These are phyloP conservation scores for Irpex sp. DNA, from an alignment of 1,284 basidiomycete species.

Conservation along the genomic window DNA sequence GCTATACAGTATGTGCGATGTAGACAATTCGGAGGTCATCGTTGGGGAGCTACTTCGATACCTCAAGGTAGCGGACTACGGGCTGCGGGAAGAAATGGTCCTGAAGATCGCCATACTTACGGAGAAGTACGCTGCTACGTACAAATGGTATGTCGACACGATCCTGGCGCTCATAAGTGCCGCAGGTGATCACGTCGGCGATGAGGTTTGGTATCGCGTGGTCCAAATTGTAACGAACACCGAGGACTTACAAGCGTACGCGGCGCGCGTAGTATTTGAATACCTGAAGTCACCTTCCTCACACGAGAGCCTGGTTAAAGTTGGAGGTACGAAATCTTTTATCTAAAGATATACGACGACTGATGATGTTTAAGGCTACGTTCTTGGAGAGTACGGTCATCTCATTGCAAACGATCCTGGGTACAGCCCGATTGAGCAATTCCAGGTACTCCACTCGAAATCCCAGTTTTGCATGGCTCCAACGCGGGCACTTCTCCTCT, in stretches of 20 bases:
- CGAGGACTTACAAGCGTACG: slow-evolving; percentile 94
- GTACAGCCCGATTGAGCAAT: slow-evolving; percentile 93
- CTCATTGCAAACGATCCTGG: slow-evolving; percentile 94
- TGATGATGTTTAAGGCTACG: slow-evolving; percentile 61
- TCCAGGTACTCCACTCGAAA: slow-evolving; percentile 91
- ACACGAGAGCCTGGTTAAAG: slow-evolving; percentile 97
- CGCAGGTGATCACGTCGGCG: slow-evolving; percentile 97
- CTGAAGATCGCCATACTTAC: slow-evolving; percentile 98
- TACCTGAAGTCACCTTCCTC: slow-evolving; percentile 87
- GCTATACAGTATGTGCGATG: slow-evolving; percentile 98
- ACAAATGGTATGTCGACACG: slow-evolving; percentile 97
- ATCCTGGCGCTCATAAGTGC: slow-evolving; percentile 93
- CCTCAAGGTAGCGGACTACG: slow-evolving; percentile 93
- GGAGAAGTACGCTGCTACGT: slow-evolving; percentile 93
- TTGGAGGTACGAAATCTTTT: slow-evolving; percentile 65
- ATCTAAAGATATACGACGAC: background rate
- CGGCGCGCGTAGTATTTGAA: slow-evolving; percentile 90
- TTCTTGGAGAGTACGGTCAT: slow-evolving; percentile 97
- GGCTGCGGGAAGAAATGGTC: slow-evolving; percentile 96
- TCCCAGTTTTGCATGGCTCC: slow-evolving; percentile 93
- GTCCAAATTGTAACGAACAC: slow-evolving; percentile 99
- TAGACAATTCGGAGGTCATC: slow-evolving; percentile 91
- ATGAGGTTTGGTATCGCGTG: slow-evolving; percentile 99
- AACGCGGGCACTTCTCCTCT: slow-evolving; percentile 89
- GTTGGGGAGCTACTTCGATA: slow-evolving; percentile 94